Evolutionary conservation across 305 asterid genomes (phyloP), one percentile per base, ranked within the genome.

Genomic region (Caryopteris hybrid): DNA sequence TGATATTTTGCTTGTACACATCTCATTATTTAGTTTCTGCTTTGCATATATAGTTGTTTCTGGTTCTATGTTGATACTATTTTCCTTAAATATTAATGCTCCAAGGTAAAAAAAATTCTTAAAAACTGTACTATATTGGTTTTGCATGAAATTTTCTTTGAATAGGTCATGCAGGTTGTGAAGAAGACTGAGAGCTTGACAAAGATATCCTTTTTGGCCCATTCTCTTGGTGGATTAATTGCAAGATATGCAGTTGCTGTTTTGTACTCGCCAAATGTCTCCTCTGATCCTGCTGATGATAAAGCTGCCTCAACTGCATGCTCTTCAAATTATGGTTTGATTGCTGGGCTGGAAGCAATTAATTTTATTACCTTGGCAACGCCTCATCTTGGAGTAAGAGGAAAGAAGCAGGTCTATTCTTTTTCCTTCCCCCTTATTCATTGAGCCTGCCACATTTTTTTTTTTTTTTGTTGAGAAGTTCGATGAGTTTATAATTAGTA

Each of bases 311-410:
- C 88, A 52, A 70, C 64, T 53, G 45, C 68, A 54, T 68, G 64
- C 75, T 66, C 77, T 60, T 73, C 83, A 36, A 74, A 66, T 68
- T 52, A 70, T 62, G 91, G 90, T 57, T 71, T 72, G 66, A 86
- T 94, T 79, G 96, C 99, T 74, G 96, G 97, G 64, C 84, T 94
- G 77, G 98, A 94, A 78, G 93, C 98, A 47, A 68, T 86, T 69
- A 87, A 86, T 76, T 94, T 94, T 85, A 87, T 94, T 66, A 91
- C 99, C 76, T 80, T 94, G 68, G 99, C 99, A 46, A 94, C 98
- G 21, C 99, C 99, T 79, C 99, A 94, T 89, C 93, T 94, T 16
- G 99, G 99, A 36, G 99, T 94, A 55, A 82, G 98, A 79, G 99
- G 99, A 73, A 91, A 84, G 73, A 94, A 87, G 74, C 99, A 94